phyloP scores from a whole-genome alignment of 257 asterid species.

The Solanum megistacrolobum region DNA sequence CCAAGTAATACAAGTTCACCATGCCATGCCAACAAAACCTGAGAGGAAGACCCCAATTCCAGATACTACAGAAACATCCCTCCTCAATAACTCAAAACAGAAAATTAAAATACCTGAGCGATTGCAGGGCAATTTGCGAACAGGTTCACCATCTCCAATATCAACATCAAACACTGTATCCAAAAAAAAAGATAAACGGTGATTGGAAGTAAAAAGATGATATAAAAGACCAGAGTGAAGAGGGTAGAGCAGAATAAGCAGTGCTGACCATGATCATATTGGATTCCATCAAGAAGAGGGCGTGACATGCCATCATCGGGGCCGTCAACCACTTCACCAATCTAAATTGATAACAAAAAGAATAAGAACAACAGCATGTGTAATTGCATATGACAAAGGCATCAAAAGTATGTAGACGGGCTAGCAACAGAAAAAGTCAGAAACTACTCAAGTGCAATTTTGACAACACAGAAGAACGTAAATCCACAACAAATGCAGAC shows the following conservation, averaged over 20 bases:
- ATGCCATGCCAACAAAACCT: background rate
- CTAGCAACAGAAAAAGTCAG: background rate
- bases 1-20: background rate
- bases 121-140: slow-evolving; percentile 88
- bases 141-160: slow-evolving; percentile 97
- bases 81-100: background rate
- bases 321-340: slow-evolving; percentile 98
- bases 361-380: background rate
- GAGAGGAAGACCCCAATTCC: background rate
- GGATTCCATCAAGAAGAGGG: slow-evolving; percentile 53
- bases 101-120: slow-evolving; percentile 57
- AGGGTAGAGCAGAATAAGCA: slow-evolving; percentile 8
- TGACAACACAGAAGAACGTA: background rate
- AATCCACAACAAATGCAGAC: background rate
- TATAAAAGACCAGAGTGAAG: slow-evolving; percentile 2
- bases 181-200: slow-evolving; percentile 12
- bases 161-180: slow-evolving; percentile 90
- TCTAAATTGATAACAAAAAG: slow-evolving; percentile 25
- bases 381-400: background rate
- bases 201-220: slow-evolving; percentile 7
- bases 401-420: background rate
- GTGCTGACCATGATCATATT: slow-evolving; percentile 73
- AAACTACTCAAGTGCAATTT: background rate
- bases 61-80: background rate
- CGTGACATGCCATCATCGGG: slow-evolving; percentile 59